Evolutionary conservation across 257 asterid species (phyloP), one percentile per base, ranked within the genome.

Genomic region (Fraxinus americana): DNA sequence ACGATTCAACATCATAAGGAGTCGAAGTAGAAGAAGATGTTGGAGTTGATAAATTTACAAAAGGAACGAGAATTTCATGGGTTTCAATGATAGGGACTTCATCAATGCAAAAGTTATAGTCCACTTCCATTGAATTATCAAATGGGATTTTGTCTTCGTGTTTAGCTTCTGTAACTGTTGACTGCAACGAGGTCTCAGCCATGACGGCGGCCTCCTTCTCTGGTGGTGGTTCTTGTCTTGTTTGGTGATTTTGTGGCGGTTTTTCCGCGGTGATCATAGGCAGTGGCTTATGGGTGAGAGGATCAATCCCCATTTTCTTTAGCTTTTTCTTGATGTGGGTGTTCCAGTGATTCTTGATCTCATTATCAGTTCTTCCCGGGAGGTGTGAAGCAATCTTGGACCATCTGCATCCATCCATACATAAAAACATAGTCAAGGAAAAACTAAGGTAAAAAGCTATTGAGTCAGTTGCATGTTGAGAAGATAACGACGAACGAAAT

Each of bases 301-400:
- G 99, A 79, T 94, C 98, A 70, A 90, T 83, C 63, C 99, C 99
- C 97, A 92, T 89, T 87, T 94, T 94, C 89, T 54, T 90, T 25
- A 94, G 76, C 79, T 92, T 92, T 67, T 94, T 92, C 82, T 94
- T 94, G 67, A 94, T 90, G 87, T 94, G 98, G 0, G 99, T 94
- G 78, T 94, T 94, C 99, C 98, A 94, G 17, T 92, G 97, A 48
- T 94, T 94, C 83, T 92, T 94, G 76, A 94, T 94, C 83, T 94
- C 99, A 78, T 94, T 94, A 78, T 94, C 99, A 0, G 99, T 94
- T 83, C 99, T 86, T 63, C 99, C 98, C 0, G 99, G 98, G 19
- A 94, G 90, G 77, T 92, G 94, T 74, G 99, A 94, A 21, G 98
- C 98, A 27, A 94, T 94, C 61, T 92, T 94, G 32, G 98, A 91